Evolutionary conservation across 805 yeast species (phyloP), one percentile per base, ranked within the genome.

Genomic region (Wickerhamomyces bisporus): DNA sequence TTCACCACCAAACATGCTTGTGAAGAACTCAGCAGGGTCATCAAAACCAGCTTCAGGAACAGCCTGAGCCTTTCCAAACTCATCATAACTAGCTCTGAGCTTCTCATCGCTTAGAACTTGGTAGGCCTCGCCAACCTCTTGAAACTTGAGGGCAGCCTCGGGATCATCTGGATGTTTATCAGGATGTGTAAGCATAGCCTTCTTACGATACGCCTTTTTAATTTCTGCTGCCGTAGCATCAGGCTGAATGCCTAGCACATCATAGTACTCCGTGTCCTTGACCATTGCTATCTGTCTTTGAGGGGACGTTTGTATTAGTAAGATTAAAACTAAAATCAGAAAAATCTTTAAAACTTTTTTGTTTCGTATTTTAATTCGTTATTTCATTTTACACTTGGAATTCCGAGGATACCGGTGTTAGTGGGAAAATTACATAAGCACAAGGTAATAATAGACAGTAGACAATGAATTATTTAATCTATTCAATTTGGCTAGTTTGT

Each of bases 141-240:
- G 96, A 62, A 93, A 93, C 52, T 82, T 80, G 35, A 74, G 77
- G 12, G 91, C 87, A 13, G 98, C 98, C 11, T 76, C 74, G 29
- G 93, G 94, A 58, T 93, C 95, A 53, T 84, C 80, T n/a, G 95
- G 96, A 55, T 91, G 87, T 66, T 93, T 93, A 60, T 93, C 98
- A 1, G 98, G 98, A 60, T 91, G 98, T 35, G 86, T 84, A 41
- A 69, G 71, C 61, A 91, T 83, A 7, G 98, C 98, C 60, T 79
- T 79, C 58, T 84, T 85, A 45, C 98, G 73, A 62, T 93, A 93
- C 0, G 97, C 95, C 59, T 87, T 87, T 62, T 93, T 93, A 61
- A 93, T 86, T 47, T 93, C 95, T 10, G 75, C 67, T 5, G 80
- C 80, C 0, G 24, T 21, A 10, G 24, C 24, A 7, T 21, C 24